Evolutionary conservation across 1,284 basidiomycete genomes (phyloP).

Genomic region (Fistulinella cinereoalba): DNA sequence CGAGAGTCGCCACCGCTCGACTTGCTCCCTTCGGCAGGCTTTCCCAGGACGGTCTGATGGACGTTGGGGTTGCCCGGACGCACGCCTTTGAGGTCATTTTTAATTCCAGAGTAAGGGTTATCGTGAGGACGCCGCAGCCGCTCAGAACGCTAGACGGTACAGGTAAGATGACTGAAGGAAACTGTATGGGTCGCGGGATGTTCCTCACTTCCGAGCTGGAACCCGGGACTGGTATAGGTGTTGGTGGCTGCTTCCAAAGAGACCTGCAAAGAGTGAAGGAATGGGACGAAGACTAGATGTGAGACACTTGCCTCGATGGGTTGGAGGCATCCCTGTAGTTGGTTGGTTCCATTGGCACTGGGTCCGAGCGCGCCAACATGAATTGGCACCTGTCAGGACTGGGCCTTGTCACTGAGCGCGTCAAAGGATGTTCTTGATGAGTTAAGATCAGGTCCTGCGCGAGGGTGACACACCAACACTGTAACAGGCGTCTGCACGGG

Average conservation of each 20-base stretch:
- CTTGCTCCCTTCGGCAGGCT: not conserved
- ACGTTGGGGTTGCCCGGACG: conserved; percentile 27
- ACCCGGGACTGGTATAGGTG: conserved; percentile 19
- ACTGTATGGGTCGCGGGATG: too few species aligned
- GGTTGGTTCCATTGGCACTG: conserved; percentile 5
- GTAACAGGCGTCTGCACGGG: conserved; percentile 1
- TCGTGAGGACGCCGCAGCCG: conserved; percentile 5
- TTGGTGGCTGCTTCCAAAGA: conserved; percentile 24
- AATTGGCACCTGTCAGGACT: conserved; percentile 12
- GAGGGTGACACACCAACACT: too few species aligned
- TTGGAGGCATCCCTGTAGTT: conserved; percentile 35
- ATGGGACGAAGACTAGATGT: conserved; percentile 1
- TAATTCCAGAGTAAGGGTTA: conserved; percentile 19
- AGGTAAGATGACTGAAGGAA: conserved; percentile 13
- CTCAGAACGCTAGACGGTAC: conserved; percentile 10
- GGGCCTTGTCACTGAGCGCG: conserved; percentile 9
- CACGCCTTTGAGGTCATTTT: conserved; percentile 5
- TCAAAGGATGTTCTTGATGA: conserved; percentile 10
- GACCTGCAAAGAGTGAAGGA: conserved; percentile 8
- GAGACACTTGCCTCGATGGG: conserved; percentile 16
- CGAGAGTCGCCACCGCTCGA: conserved; percentile 1
- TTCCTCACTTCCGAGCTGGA: conserved; percentile 15
- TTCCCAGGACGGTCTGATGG: conserved; percentile 22
- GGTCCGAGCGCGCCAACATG: conserved; percentile 11
- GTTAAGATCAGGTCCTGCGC: conserved; percentile 3